Evolutionary conservation across 176 grass and related monocot species (phyloP), one percentile per base, ranked within the genome.

Genomic region (Phoenix dactylifera): DNA sequence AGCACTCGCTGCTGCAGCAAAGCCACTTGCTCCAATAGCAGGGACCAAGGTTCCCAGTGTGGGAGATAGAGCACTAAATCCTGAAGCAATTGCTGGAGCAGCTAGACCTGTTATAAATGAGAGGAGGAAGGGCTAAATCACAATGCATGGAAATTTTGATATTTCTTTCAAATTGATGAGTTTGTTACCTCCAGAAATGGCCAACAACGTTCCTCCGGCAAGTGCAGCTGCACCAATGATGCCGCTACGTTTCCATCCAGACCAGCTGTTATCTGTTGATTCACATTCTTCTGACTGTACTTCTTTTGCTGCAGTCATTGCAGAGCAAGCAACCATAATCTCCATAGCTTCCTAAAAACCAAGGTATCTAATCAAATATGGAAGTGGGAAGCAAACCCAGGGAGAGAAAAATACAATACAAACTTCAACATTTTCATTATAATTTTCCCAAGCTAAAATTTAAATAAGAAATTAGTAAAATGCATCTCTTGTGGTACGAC

Each of bases 51-150:
- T 75, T 24, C 83, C 81, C 75, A 97, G 63, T 19, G 93, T 86
- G 10, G 93, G 93, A 73, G 61, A 79, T 49, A 97, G 72, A 79
- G 93, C 87, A 80, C 66, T 60, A 66, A 97, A 85, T 7, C 93
- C 93, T 52, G 87, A 81, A 75, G 93, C 93, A 64, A 97, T 91
- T 70, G 93, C 93, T 78, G 93, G 87, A 55, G 93, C 87, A 76
- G 93, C 93, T 50, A 97, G 85, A 66, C 93, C 93, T 97, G 75
- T 63, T 48, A 5, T 32, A 32, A 32, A 32, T 32, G 29, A 32
- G 5, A 32, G 5, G 4, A 2, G 26, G 5, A 6, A 32, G 6
- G 29, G 5, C 29, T 32, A 32, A 32, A 32, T 7, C 4, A 6
- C 5, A 32, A 32, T 32, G 29, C 5, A 32, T 32, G 29, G 29